Base-by-base conservation (phyloP, 768 basidiomycete species). In the Ramaria rubella region DNA sequence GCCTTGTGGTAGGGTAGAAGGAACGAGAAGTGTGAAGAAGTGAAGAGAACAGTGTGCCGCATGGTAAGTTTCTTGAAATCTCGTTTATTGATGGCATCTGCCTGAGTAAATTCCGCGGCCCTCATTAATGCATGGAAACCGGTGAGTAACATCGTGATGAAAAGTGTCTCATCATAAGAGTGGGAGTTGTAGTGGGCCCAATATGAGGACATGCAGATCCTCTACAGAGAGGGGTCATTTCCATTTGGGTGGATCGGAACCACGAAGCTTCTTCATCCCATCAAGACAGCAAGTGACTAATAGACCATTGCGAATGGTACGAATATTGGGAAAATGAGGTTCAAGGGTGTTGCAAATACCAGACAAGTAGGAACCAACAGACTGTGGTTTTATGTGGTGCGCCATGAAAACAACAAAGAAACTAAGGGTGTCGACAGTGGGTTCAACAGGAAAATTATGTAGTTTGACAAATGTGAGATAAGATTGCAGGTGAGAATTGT, bases 1-100 rank as follows among this genome's bases (percentile, higher is more conserved):
- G 68, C 70, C 49, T 78, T 78, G 58, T 76, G 75, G 0, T 43
- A 19, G 0, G 74, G 75, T 0, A 77, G 61, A 11, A 63, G 26
- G 48, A 69, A 74, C 0, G 9, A 17, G 21, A 36, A 60, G 2
- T 7, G 34, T 1, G 59, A 5, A 0, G 21, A 11, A 0, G 21
- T 5, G 19, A 65, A 1, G 0, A 5, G 7, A 2, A 70, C 54
- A 2, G 64, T 58, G 9, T 44, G 15, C 0, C 66, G 59, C 6
- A 19, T 21, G 2, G 64, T 58, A 4, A 66, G 4, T 50, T 70
- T 72, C 1, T 57, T 56, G 5, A 23, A 59, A 21, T 58, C 24
- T 0, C 59, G 61, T 1, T 61, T 43, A 2, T 30, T 23, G 0
- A 9, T 1, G 11, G 62, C 52, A 38, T 72, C 67, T 0, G 63